A percentile compares a stretch with the other conserved stretches of the same genome.
phyloP scores from a whole-genome alignment of 2,329 filamentous ascomycete genomes.

The Capronia epimyces region DNA sequence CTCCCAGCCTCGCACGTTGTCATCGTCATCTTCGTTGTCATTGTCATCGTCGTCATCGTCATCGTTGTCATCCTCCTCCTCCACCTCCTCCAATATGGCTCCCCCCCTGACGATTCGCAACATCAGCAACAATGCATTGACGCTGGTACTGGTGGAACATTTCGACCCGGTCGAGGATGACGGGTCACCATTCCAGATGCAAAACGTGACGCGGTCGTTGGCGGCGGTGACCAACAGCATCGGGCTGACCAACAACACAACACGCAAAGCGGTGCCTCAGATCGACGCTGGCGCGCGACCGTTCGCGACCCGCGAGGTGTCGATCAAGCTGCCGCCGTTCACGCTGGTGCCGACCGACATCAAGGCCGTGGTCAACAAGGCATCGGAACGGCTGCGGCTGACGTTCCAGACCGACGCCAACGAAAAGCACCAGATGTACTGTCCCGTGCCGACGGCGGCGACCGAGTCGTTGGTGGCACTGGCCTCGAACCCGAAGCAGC shows the following conservation, averaged over 20 bases:
- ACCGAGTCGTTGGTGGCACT: slow-evolving; percentile 57
- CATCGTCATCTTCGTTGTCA: too few species aligned
- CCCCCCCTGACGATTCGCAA: slow-evolving; percentile 69
- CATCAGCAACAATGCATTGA: slow-evolving; percentile 66
- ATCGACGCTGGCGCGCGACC: slow-evolving; percentile 54
- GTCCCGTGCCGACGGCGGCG: slow-evolving; percentile 55
- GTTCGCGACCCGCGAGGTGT: slow-evolving; percentile 58
- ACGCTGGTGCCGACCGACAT: slow-evolving; percentile 59
- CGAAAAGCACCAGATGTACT: slow-evolving; percentile 66
- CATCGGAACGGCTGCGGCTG: slow-evolving; percentile 64
- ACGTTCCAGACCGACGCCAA: slow-evolving; percentile 60
- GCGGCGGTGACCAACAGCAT: slow-evolving; percentile 45
- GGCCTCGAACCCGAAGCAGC: slow-evolving; percentile 47
- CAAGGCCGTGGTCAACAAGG: slow-evolving; percentile 51
- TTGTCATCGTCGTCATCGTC: too few species aligned
- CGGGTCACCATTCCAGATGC: slow-evolving; percentile 29
- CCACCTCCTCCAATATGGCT: slow-evolving; percentile 32
- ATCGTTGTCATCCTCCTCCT: too few species aligned
- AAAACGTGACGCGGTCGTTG: slow-evolving; percentile 34
- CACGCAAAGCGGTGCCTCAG: slow-evolving; percentile 40
- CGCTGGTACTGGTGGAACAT: slow-evolving; percentile 67
- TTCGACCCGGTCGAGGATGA: slow-evolving; percentile 50
- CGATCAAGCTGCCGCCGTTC: slow-evolving; percentile 64
- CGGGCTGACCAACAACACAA: slow-evolving; percentile 41
- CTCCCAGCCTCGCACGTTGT: too few species aligned